Evolutionary conservation across 2,329 filamentous ascomycete species (phyloP).

Genomic region (Byssoonygena ceratinophila): DNA sequence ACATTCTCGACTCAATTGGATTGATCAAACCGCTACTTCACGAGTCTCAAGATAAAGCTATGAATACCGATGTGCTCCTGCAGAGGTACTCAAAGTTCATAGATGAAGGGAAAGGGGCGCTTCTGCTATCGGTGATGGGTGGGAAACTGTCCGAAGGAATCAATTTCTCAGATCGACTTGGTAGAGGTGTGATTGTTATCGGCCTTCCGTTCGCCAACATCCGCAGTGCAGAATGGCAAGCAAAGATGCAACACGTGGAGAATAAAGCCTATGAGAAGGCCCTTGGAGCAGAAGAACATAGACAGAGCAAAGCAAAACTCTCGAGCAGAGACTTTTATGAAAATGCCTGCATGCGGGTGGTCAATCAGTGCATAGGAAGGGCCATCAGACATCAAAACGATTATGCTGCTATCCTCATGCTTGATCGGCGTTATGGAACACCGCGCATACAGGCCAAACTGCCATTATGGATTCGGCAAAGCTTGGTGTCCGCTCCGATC

Average conservation of each 20-base stretch:
- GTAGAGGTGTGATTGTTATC: conserved; percentile 81
- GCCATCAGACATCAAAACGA: conserved; percentile 81
- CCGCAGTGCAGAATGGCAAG: conserved; percentile 81
- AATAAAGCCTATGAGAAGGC: conserved; percentile 37
- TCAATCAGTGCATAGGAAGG: conserved; percentile 91
- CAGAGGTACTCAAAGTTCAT: conserved; percentile 62
- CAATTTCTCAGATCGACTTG: conserved; percentile 87
- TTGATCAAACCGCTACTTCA: conserved; percentile 42
- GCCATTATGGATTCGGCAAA: conserved; percentile 76
- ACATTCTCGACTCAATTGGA: conserved; percentile 26
- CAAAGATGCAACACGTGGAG: conserved; percentile 79
- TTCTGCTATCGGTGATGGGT: conserved; percentile 82
- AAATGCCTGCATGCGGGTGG: conserved; percentile 90
- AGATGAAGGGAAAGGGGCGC: conserved; percentile 51
- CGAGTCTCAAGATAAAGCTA: conserved; percentile 37
- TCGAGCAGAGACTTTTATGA: conserved; percentile 74
- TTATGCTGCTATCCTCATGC: conserved; percentile 79
- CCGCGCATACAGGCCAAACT: conserved; percentile 66
- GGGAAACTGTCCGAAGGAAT: conserved; percentile 96
- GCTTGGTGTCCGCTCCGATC: conserved; percentile 37
- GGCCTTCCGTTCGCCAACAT: conserved; percentile 90
- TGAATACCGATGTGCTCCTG: conserved; percentile 57
- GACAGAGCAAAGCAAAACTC: conserved; percentile 32
- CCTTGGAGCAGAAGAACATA: conserved; percentile 23
- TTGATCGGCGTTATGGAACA: conserved; percentile 69